Evolutionary conservation across 306 rosid species (phyloP), one percentile per base, ranked within the genome.

Genomic region (Myrica gale): DNA sequence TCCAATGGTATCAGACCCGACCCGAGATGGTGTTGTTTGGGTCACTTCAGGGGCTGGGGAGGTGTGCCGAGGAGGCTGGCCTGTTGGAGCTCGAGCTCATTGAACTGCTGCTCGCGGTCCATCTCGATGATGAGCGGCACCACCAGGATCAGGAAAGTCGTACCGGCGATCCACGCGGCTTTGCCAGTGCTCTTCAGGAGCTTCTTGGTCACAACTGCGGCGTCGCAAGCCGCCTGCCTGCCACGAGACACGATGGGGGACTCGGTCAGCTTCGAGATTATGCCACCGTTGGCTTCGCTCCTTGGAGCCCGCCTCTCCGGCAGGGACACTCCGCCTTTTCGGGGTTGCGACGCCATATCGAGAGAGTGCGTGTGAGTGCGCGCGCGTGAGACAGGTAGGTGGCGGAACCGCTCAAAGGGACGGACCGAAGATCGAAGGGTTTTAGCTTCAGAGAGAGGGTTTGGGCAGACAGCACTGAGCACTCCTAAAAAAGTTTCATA

Each of bases 31-130:
- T 13, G 9, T 20, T 21, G 23, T 57, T 9, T 9, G 37, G 39
- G 63, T 89, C 87, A 93, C 75, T 90, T 88, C 48, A 43, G 86
- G 10, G 82, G 57, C 15, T 86, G 74, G 7, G 63, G 57, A 0
- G 92, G 81, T 12, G 94, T 72, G n/a, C 98, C 98, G 50, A 95
- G 97, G 72, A 95, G 78, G 86, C 91, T 95, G 66, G 93, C 97
- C 85, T 92, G 96, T 81, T 95, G 97, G 74, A 92, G 92, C 83
- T 95, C 97, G 77, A 92, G 88, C 46, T 95, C 98, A 74, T 65
- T 95, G 79, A 90, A 53, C 88, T 92, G 98, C 88, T 92, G 97
- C 61, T 95, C 98, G 45, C 98, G 98, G 85, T 95, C 98, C 96
- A 92, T 95, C 75, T 87, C 97, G 78, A 95, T 90, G 73, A 95